Percentiles rank a stretch among this genome's conserved stretches.
Evolutionary conservation across 441 rosid genomes (phyloP).

Genomic region (Adansonia grandidieri): DNA sequence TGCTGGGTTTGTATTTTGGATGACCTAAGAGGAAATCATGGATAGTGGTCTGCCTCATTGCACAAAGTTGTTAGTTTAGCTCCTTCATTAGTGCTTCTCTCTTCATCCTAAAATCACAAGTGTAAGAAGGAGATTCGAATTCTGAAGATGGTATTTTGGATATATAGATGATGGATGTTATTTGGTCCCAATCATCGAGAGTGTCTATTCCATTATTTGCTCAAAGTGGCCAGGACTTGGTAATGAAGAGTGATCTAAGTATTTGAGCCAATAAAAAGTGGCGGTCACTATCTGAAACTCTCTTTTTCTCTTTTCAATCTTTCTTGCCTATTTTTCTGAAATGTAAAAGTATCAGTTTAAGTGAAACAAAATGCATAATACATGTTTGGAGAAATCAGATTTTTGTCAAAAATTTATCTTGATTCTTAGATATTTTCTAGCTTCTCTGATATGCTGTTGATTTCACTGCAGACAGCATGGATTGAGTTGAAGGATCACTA

Average conservation of each 20-base stretch:
- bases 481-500: too few relatives aligned
- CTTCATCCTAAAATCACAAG: conserved; percentile 18
- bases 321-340: not conserved
- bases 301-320: too few relatives aligned
- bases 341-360: not conserved
- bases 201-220: conserved; percentile 27
- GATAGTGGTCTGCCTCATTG: conserved; percentile 27
- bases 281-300: conserved; percentile 16
- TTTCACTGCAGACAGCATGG: too few relatives aligned
- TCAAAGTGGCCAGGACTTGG: conserved; percentile 22
- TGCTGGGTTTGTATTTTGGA: conserved; percentile 10
- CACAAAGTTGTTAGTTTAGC: conserved; percentile 16
- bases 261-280: conserved; percentile 18
- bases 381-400: not conserved
- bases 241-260: conserved; percentile 28
- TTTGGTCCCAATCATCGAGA: conserved; percentile 25
- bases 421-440: too few relatives aligned
- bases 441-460: too few relatives aligned
- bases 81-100: conserved; percentile 3
- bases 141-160: not conserved
- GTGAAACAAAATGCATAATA: not conserved
- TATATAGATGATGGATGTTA: conserved; percentile 27
- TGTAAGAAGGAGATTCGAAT: conserved; percentile 24
- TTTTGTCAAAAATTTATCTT: not conserved
- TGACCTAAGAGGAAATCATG: conserved; percentile 21